phyloP scores from a whole-genome alignment of 495 filamentous ascomycete genomes.

The Aspergillus wentii region DNA sequence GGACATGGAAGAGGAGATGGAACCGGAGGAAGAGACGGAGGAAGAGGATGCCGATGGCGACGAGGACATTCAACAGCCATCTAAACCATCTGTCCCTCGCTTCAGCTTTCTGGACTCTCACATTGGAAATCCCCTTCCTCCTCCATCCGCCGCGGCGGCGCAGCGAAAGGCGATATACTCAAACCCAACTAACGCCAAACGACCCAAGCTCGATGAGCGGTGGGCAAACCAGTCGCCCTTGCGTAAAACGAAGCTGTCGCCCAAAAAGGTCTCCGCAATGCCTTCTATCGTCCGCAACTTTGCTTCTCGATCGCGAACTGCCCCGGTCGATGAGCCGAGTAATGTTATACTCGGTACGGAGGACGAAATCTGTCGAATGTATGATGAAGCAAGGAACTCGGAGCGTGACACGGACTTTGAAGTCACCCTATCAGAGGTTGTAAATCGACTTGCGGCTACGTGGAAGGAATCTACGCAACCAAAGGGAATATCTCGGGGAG shows the following conservation, averaged over 20 bases:
- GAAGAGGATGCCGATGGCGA: constrained; percentile 29
- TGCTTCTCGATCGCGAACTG: constrained; percentile 24
- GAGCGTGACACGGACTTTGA: constrained; percentile 51
- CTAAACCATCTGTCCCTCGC: constrained; percentile 11
- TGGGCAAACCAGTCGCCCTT: constrained; percentile 35
- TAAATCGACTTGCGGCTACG: constrained; percentile 48
- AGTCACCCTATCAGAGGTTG: constrained; percentile 48
- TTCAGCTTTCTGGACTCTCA: constrained; percentile 32
- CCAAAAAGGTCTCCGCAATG: constrained; percentile 47
- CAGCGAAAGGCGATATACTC: constrained; percentile 38
- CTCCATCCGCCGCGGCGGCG: constrained; percentile 10
- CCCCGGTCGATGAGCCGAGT: constrained; percentile 36
- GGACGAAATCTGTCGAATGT: constrained; percentile 38
- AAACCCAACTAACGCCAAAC: constrained; percentile 38
- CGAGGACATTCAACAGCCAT: constrained; percentile 21
- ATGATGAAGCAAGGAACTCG: constrained; percentile 50
- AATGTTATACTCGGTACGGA: constrained; percentile 43
- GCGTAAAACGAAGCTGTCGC: constrained; percentile 32
- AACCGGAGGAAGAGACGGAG: constrained; percentile 33
- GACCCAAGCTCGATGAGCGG: constrained; percentile 39
- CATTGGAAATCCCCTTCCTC: constrained; percentile 19
- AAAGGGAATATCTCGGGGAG: constrained; percentile 35
- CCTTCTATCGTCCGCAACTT: constrained; percentile 42
- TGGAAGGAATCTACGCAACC: constrained; percentile 53
- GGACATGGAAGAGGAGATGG: constrained; percentile 28